Evolutionary conservation across 2,329 filamentous ascomycete genomes (phyloP), one percentile per base, ranked within the genome.

Genomic region (Verticillium longisporum): DNA sequence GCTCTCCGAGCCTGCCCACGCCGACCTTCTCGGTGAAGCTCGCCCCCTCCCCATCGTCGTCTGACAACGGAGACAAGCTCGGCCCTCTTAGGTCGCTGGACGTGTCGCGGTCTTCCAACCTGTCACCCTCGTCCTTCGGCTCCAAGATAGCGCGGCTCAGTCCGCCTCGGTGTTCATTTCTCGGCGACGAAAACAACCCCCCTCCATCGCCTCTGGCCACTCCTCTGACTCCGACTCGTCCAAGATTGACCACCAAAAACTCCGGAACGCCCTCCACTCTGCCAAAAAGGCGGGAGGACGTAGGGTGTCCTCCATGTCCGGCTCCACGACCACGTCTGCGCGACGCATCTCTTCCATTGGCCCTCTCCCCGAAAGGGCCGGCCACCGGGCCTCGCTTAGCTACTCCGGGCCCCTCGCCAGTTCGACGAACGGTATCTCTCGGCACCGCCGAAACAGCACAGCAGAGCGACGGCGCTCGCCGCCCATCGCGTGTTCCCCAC

Each of bases 1-100:
- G 57, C n/a, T 92, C 89, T 3, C 88, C 90, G 4, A 74, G 84
- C 4, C 81, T 84, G 14, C 76, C 77, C 14, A 77, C 82, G 1
- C 83, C 85, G 14, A 80, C 80, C 7, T 74, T 88, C 62, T 82
- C 82, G n/a, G 78, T 84, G 32, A 81, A 81, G 58, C 74, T 87
- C 45, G 81, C 84, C 26, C 54, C 54, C 11, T 59, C 57, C 9
- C 84, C 85, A 3, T 65, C 65, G 7, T 59, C 65, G 10, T 86
- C 85, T 32, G 72, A 71, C 37, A 85, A 88, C 61, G 57, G 33
- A 14, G 79, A 78, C 37, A 71, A 65, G 54, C 66, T 71, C 14
- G 75, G 78, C 2, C 81, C 83, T 14, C 68, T 86, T 61, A 78
- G 81, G 64, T 77, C 78, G 34, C 72, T 86, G 18, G 80, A 83